Base-by-base conservation (phyloP, 768 basidiomycete species). In the Pulveroboletus sp. region DNA sequence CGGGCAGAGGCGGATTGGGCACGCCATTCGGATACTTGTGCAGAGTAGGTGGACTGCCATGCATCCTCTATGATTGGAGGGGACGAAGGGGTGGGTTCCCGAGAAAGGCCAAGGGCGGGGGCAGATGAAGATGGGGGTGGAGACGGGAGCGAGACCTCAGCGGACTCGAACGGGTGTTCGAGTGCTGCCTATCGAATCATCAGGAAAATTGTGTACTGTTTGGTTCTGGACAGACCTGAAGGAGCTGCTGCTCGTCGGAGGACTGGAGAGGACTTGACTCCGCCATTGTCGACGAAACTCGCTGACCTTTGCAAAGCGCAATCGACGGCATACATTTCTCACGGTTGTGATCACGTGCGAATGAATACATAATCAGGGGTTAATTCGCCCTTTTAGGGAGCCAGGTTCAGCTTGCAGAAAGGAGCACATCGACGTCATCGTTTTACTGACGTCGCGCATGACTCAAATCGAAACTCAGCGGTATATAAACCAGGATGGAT, bases 11-110 rank as follows among this genome's bases (percentile, higher is more conserved):
- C 83, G 32, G 83, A 85, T 58, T 82, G 79, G 20, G 78, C 78
- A 34, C 83, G 83, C 90, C 89, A 93, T 47, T 74, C 69, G 43
- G 76, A 73, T 11, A 88, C 72, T 36, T 87, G 83, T 1, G 78
- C 69, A 43, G 90, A 83, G 62, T 90, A 88, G 59, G 82, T 76
- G 14, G 69, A 68, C 59, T 85, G 83, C 85, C 85, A 88, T 8
- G 70, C 54, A 20, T 81, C 81, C 30, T 78, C 70, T n/a, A 17
- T 57, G 61, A 2, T 38, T 14, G 4, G 51, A 16, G 10, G 34
- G 37, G 6, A 8, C 9, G 2, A 41, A 44, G 19, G 51, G 27
- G 5, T n/a, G 5, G 45, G 27, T 2, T 45, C 38, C 0, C 31
- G 6, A 2, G 43, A 19, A 16, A 54, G 44, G 3, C 20, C 17